Conservation (phyloP, 2,329 filamentous ascomycete species). For the Dryadomyces quercivorus region DNA sequence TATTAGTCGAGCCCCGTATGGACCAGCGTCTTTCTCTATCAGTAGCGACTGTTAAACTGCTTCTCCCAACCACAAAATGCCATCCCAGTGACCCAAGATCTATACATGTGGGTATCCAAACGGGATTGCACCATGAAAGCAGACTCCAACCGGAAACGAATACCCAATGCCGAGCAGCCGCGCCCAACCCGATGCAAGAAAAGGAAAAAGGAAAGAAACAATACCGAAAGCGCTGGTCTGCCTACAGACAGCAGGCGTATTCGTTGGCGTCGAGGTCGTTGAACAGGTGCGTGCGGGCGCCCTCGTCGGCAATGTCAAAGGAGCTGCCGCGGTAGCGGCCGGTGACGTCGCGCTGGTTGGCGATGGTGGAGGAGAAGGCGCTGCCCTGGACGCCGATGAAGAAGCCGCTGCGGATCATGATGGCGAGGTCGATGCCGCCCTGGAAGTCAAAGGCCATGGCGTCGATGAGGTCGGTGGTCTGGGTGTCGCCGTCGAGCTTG, state of each 20-base stretch:
- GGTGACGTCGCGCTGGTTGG: conserved; percentile 20
- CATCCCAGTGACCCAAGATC: too few relatives aligned
- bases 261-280: conserved; percentile 19
- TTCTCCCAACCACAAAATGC: too few relatives aligned
- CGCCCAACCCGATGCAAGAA: not conserved
- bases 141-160: not conserved
- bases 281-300: conserved; percentile 20
- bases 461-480: conserved; percentile 14
- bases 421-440: conserved; percentile 21
- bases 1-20: too few relatives aligned
- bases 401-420: conserved; percentile 20
- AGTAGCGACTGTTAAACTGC: too few relatives aligned
- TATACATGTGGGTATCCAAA: too few relatives aligned
- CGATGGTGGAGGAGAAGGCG: conserved; percentile 20
- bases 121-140: too few relatives aligned
- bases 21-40: too few relatives aligned
- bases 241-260: conserved; percentile 22
- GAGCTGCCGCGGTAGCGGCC: conserved; percentile 23
- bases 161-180: not conserved
- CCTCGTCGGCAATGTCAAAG: conserved; percentile 16
- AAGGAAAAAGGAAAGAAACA: not conserved
- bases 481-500: conserved; percentile 6
- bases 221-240: not conserved
- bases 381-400: conserved; percentile 22
- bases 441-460: conserved; percentile 22